These are phyloP conservation scores for Anisodus acutangulus DNA, from an alignment of 257 asterid species.

Conservation along the genomic window DNA sequence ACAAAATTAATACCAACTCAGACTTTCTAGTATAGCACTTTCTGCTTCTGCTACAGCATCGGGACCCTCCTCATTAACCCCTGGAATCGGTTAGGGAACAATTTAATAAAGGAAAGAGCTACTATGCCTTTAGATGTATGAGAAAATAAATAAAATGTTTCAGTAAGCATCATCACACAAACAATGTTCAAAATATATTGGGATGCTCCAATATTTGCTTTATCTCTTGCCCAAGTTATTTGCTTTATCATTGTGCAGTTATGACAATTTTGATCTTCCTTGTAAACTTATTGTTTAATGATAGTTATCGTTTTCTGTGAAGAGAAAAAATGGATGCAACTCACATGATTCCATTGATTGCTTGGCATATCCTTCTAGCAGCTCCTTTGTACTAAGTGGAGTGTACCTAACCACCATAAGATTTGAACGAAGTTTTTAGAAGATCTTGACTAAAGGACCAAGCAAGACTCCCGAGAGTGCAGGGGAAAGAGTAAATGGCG, in stretches of 20 bases:
- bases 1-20: constrained; percentile 67
- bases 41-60: constrained; percentile 76
- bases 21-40: constrained; percentile 68
- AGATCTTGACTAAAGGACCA: constrained; percentile 19
- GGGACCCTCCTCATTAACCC: constrained; percentile 65
- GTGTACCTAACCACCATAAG: constrained; percentile 67
- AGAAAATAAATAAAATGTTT: background rate
- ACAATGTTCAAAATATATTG: background rate
- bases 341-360: constrained; percentile 75
- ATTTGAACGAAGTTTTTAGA: constrained; percentile 21
- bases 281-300: background rate
- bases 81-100: constrained; percentile 46
- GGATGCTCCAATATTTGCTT: background rate
- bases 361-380: constrained; percentile 72
- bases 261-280: background rate
- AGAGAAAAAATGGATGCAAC: constrained; percentile 35
- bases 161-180: background rate
- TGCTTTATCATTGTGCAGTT: background rate
- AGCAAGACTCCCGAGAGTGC: background rate
- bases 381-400: constrained; percentile 82
- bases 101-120: background rate
- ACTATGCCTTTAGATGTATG: constrained; percentile 3
- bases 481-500: background rate
- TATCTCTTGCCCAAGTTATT: constrained; percentile 17
- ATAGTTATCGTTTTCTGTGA: background rate